Conservation (phyloP, 345 rosid genomes). For the Erucastrum elatum region DNA sequence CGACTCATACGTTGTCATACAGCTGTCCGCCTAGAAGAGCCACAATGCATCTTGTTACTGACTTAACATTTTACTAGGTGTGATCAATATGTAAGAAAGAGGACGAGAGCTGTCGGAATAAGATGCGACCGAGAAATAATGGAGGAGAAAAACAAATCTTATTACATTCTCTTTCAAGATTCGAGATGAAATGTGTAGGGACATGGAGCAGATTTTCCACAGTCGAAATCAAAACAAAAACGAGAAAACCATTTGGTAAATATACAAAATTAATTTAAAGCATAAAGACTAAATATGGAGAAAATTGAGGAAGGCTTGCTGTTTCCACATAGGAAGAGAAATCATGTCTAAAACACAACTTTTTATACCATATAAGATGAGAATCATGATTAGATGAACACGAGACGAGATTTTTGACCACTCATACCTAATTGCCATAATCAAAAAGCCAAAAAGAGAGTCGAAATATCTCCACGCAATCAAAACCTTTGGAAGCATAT, state of each 20-base stretch:
- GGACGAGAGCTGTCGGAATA: background rate
- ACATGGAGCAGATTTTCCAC: background rate
- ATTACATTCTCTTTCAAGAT: background rate
- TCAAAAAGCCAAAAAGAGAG: background rate
- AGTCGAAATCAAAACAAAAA: background rate
- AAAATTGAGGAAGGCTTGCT: background rate
- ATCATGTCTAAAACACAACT: background rate
- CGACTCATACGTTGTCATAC: background rate
- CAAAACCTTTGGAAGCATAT: conserved; percentile 16
- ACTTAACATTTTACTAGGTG: background rate
- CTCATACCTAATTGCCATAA: conserved; percentile 20
- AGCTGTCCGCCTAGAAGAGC: no score
- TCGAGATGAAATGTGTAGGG: background rate
- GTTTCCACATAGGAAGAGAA: conserved; percentile 1
- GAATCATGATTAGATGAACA: conserved; percentile 22
- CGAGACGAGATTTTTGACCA: conserved; percentile 15
- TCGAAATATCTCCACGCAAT: conserved; percentile 9
- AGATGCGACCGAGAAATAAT: background rate
- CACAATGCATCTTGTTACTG: background rate
- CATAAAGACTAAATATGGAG: background rate
- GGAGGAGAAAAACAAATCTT: background rate
- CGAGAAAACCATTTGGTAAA: background rate
- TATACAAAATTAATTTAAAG: background rate
- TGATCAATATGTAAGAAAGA: conserved; percentile 19
- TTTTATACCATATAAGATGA: conserved; percentile 5